Conservation (phyloP, 148 eudicot genomes). For the Vaccinium corymbosum region DNA sequence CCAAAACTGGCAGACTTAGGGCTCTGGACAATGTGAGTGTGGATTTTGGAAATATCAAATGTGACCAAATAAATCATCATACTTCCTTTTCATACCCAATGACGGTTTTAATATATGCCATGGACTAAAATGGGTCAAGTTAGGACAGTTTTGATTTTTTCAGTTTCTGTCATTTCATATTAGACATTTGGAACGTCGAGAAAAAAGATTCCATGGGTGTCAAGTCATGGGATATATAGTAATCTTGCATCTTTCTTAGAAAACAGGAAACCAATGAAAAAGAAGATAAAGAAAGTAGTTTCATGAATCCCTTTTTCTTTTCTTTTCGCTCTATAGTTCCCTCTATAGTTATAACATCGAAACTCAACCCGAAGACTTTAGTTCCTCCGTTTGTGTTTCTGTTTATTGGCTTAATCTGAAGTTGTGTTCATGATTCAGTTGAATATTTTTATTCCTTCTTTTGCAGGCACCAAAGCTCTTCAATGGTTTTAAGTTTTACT, state of each 20-base stretch:
- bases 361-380: background rate
- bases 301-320: background rate
- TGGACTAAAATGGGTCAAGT: background rate
- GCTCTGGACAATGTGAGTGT: conserved; percentile 47
- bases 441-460: background rate
- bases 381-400: background rate
- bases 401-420: background rate
- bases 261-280: background rate
- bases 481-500: conserved; percentile 47
- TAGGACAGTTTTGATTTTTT: background rate
- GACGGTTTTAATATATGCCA: background rate
- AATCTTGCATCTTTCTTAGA: background rate
- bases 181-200: background rate
- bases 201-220: background rate
- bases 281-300: background rate
- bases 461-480: conserved; percentile 77
- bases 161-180: background rate
- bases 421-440: background rate
- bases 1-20: conserved; percentile 74
- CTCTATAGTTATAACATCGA: background rate
- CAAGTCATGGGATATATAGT: background rate
- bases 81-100: background rate
- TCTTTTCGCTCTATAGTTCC: background rate
- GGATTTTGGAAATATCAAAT: background rate
- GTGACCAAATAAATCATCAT: background rate